Evolutionary conservation across 352 stramenopile genomes (phyloP), one percentile per base, ranked within the genome.

Genomic region (Phytophthora cryptogea): DNA sequence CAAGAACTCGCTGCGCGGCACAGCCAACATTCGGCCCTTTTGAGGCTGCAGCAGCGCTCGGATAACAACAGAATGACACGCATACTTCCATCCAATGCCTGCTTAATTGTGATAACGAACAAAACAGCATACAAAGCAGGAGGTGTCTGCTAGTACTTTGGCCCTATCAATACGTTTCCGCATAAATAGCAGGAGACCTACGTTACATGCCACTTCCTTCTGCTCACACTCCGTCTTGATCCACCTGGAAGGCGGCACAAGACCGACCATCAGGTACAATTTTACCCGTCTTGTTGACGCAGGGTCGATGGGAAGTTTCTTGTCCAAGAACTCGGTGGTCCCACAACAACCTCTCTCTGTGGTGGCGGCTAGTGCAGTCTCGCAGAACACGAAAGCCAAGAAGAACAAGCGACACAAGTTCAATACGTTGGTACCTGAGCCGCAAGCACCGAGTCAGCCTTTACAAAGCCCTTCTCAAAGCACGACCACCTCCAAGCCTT

Each of bases 1-100:
- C 55, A 97, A 98, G 72, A 95, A 95, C 40, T 82, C 77, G 33
- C 74, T 98, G n/a, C 87, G 92, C 6, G 94, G 94, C 14, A 97
- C 93, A 26, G 80, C 68, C 47, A 86, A 83, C 58, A 88, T 98
- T 47, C 82, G 82, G 14, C 83, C 82, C 31, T 94, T 94, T 61
- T 94, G 42, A 32, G 16, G 27, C 26, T 4, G 7, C 37, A 17
- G 13, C 9, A 42, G 30, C 27, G 20, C 20, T 23, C 1, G 20
- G 20, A 23, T 23, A 23, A 23, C 20, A 23, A 23, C 20, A 3
- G 20, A 23, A 23, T 23, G 20, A 23, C 20, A 23, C 2, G 2
- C 20, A 23, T 23, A 23, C 20, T 23, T 23, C 20, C n/a, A n/a
- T n/a, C n/a, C 20, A 23, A 23, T 23, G 20, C 20, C 20, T 23